Evolutionary conservation across 164 flowering plant species (phyloP).

Genomic region (Litsea cubeba): DNA sequence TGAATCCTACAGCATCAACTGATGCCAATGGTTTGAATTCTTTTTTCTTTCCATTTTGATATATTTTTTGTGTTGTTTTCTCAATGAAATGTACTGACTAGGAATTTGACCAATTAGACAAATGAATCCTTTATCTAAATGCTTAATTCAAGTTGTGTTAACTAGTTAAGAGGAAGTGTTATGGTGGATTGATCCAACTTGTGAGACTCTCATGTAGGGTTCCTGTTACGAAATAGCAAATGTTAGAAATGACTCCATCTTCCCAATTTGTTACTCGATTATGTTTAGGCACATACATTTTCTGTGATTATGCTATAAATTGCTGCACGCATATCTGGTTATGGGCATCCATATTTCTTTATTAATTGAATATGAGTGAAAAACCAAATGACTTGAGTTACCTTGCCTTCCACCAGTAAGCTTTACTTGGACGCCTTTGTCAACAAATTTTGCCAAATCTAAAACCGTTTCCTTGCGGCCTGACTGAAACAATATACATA

Average conservation of each 20-base stretch:
- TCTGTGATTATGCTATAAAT: too few species aligned
- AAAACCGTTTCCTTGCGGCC: constrained; percentile 56
- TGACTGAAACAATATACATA: constrained; percentile 29
- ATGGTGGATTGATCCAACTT: neutral
- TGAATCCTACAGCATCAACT: too few species aligned
- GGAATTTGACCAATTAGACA: too few species aligned
- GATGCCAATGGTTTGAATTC: too few species aligned
- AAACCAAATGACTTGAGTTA: constrained; percentile 5
- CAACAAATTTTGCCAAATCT: constrained; percentile 57
- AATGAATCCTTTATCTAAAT: too few species aligned
- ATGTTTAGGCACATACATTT: too few species aligned
- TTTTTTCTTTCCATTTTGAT: too few species aligned
- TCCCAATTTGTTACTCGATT: neutral
- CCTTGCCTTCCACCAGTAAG: constrained; percentile 41
- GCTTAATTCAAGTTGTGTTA: neutral
- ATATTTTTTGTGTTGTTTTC: too few species aligned
- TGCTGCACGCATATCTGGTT: too few species aligned
- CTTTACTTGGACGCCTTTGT: constrained; percentile 49
- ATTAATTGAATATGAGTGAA: neutral
- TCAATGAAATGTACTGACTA: neutral
- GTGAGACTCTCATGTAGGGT: neutral
- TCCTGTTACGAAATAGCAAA: neutral
- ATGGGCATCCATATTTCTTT: too few species aligned
- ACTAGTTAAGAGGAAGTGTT: neutral
- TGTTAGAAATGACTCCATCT: neutral